Evolutionary conservation across 78 protist genomes (phyloP).

Genomic region (Dictyostelium purpureum): DNA sequence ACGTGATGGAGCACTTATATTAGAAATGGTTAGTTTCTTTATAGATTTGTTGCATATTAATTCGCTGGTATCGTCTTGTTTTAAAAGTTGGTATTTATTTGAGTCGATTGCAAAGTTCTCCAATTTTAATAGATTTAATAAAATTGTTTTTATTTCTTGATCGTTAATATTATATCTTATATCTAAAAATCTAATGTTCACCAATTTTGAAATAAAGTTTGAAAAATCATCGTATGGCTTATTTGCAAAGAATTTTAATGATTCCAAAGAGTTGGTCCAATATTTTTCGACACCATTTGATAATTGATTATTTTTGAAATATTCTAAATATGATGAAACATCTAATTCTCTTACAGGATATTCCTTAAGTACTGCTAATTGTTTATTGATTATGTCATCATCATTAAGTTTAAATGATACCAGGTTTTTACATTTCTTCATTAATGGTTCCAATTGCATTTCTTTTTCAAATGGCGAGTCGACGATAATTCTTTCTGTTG

Average conservation of each 20-base stretch:
- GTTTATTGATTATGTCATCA: not conserved
- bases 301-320: not conserved
- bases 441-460: not conserved
- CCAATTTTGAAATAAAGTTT: not conserved
- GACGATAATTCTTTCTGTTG: not conserved
- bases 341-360: constrained; percentile 10
- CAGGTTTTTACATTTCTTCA: not conserved
- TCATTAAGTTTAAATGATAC: not conserved
- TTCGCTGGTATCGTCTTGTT: not conserved
- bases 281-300: not conserved
- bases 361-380: not conserved
- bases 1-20: not conserved
- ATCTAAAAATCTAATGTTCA: not conserved
- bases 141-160: not conserved
- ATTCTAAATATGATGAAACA: not conserved
- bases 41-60: not conserved
- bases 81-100: not conserved
- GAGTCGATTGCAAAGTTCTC: not conserved
- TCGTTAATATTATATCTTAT: not conserved
- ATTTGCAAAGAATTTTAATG: not conserved
- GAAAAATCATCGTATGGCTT: not conserved
- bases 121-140: not conserved
- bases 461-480: not conserved
- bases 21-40: not conserved
- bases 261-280: constrained; percentile 5